phyloP scores from a whole-genome alignment of 2,329 filamentous ascomycete species.

The Karstenula rhodostoma region DNA sequence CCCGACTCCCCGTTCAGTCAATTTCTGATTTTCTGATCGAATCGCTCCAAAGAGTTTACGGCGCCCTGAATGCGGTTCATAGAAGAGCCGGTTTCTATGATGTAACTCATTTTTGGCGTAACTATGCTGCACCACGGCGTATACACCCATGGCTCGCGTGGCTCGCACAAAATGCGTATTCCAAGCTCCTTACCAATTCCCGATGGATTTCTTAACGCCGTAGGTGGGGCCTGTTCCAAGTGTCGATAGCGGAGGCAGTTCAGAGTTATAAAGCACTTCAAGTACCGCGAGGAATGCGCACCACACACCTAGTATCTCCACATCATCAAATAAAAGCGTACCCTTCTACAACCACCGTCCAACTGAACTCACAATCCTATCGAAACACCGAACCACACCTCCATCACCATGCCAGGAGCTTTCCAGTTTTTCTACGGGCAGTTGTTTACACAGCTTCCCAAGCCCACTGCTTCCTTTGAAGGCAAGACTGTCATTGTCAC shows the following conservation, averaged over 20 bases:
- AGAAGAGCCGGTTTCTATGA: not conserved
- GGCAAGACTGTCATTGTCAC: slow-evolving; percentile 56
- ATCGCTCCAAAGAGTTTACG: not conserved
- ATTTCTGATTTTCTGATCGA: not conserved
- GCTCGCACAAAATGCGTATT: not conserved
- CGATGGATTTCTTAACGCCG: not conserved
- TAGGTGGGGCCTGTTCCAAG: not conserved
- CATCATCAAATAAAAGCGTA: not conserved
- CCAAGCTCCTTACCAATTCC: not conserved
- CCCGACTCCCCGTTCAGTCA: not conserved
- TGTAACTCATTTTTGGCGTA: too few species aligned
- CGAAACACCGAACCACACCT: not conserved
- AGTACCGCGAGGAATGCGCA: not conserved
- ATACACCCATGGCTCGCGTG: not conserved
- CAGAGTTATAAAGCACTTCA: not conserved
- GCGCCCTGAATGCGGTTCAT: not conserved
- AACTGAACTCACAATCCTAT: not conserved
- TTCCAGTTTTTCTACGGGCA: slow-evolving; percentile 33
- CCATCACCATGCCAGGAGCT: slow-evolving; percentile 11
- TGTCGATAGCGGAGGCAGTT: not conserved
- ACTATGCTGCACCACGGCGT: too few species aligned
- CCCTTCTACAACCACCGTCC: not conserved
- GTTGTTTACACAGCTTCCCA: slow-evolving; percentile 45
- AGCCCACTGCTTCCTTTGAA: slow-evolving; percentile 33
- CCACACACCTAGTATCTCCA: not conserved